Evolutionary conservation across 2,329 filamentous ascomycete species (phyloP).

Genomic region (Aspergillus fumigatus): DNA sequence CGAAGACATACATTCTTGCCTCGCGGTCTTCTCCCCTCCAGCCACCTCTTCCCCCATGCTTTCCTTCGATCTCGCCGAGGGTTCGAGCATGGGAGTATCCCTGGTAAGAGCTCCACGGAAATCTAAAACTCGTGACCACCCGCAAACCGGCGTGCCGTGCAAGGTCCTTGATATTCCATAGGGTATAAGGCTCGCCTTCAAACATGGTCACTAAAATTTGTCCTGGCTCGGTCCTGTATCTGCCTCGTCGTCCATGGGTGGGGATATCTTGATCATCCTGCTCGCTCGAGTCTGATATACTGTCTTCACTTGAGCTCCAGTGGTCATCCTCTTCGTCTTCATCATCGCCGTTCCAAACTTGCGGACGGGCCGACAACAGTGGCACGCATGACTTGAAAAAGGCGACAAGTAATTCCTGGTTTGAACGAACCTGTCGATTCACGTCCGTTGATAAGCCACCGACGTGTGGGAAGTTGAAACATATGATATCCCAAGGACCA

Average conservation of each 20-base stretch:
- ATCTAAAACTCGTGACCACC: constrained; percentile 45
- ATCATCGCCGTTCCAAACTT: constrained; percentile 15
- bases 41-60: constrained; percentile 36
- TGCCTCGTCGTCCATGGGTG: constrained; percentile 6
- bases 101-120: constrained; percentile 45
- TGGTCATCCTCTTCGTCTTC: constrained; percentile 12
- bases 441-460: constrained; percentile 89
- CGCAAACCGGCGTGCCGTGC: constrained; percentile 61
- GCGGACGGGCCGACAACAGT: constrained; percentile 31
- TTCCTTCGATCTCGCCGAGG: constrained; percentile 41
- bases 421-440: constrained; percentile 87
- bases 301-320: not conserved
- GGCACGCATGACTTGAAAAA: constrained; percentile 46
- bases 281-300: not conserved
- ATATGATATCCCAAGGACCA: constrained; percentile 65
- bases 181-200: constrained; percentile 86
- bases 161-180: constrained; percentile 91
- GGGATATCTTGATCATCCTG: not conserved
- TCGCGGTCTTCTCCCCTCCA: constrained; percentile 47
- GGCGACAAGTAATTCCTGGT: constrained; percentile 59
- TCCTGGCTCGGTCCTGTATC: constrained; percentile 31
- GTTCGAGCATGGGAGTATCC: constrained; percentile 47
- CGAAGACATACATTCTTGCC: constrained; percentile 44
- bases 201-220: constrained; percentile 81
- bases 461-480: constrained; percentile 97